Percentiles rank a stretch among this genome's conserved stretches.
Conservation (phyloP, 768 basidiomycete genomes). For the Exidia glandulosa region DNA sequence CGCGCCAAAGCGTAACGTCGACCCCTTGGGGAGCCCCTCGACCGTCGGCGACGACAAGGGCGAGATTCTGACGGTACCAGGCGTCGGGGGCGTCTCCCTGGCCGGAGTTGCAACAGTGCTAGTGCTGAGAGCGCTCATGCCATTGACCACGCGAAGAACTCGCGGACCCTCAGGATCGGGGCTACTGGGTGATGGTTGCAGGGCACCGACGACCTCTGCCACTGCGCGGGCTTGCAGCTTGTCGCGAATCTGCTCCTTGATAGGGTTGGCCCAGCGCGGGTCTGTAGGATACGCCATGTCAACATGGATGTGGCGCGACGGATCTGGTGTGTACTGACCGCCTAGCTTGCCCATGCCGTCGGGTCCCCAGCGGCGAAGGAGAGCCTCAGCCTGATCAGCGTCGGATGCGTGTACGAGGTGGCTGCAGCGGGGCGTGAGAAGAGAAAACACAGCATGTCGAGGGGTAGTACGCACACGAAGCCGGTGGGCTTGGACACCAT, state of each 20-base stretch:
- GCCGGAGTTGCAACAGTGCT: conserved; percentile 32
- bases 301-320: conserved; percentile 7
- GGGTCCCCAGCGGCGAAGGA: conserved; percentile 79
- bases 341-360: conserved; percentile 83
- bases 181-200: conserved; percentile 42
- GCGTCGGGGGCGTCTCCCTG: conserved; percentile 55
- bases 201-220: conserved; percentile 64
- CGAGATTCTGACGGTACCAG: conserved; percentile 23
- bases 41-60: conserved; percentile 34
- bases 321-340: conserved; percentile 37
- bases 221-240: conserved; percentile 59
- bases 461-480: conserved; percentile 45
- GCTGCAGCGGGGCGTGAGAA: conserved; percentile 5
- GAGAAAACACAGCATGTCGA: not conserved
- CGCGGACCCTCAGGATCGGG: conserved; percentile 31
- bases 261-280: conserved; percentile 80
- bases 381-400: conserved; percentile 77
- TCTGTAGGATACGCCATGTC: conserved; percentile 35
- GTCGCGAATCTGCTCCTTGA: conserved; percentile 65
- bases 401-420: conserved; percentile 88
- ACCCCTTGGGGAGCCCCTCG: conserved; percentile 14
- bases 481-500: conserved; percentile 78
- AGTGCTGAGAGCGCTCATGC: conserved; percentile 55
- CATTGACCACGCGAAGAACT: conserved; percentile 71
- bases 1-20: not conserved